Conservation (phyloP, 208 protist genomes). For the Leptomonas seymouri region DNA sequence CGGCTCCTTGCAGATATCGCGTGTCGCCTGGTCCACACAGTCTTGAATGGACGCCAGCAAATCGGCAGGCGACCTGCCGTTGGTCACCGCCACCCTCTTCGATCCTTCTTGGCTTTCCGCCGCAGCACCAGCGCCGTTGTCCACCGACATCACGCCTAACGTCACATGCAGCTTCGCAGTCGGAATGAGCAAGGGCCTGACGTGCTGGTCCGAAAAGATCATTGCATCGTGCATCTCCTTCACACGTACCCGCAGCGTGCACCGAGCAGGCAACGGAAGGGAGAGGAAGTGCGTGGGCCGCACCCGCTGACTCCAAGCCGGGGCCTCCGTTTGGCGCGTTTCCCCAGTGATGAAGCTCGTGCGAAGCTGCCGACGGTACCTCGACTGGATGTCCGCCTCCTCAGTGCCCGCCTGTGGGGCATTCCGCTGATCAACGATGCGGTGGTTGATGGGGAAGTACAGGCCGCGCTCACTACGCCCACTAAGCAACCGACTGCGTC, state of each 20-base stretch:
- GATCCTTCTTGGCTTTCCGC: background rate
- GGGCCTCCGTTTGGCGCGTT: constrained; percentile 71
- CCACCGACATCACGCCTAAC: constrained; percentile 76
- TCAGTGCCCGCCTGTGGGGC: constrained; percentile 36
- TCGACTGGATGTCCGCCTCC: constrained; percentile 76
- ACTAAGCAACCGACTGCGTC: constrained; percentile 28
- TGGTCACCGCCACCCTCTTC: constrained; percentile 14
- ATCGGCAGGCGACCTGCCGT: background rate
- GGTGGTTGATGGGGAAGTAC: constrained; percentile 91
- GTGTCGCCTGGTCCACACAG: constrained; percentile 51
- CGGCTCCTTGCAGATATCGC: constrained; percentile 38
- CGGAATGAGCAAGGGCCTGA: constrained; percentile 71
- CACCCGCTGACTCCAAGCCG: constrained; percentile 57
- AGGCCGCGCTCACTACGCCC: constrained; percentile 64
- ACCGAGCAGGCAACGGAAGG: constrained; percentile 67
- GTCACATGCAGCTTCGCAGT: constrained; percentile 78
- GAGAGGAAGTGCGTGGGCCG: constrained; percentile 87
- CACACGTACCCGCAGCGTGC: constrained; percentile 55
- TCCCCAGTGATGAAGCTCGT: constrained; percentile 79
- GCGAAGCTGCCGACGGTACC: constrained; percentile 77
- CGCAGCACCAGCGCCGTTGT: background rate
- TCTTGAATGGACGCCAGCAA: constrained; percentile 40
- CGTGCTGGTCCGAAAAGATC: constrained; percentile 59
- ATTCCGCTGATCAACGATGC: constrained; percentile 76
- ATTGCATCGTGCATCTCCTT: constrained; percentile 78